phyloP scores from a whole-genome alignment of 345 rosid genomes.

The Heritiera fomes region DNA sequence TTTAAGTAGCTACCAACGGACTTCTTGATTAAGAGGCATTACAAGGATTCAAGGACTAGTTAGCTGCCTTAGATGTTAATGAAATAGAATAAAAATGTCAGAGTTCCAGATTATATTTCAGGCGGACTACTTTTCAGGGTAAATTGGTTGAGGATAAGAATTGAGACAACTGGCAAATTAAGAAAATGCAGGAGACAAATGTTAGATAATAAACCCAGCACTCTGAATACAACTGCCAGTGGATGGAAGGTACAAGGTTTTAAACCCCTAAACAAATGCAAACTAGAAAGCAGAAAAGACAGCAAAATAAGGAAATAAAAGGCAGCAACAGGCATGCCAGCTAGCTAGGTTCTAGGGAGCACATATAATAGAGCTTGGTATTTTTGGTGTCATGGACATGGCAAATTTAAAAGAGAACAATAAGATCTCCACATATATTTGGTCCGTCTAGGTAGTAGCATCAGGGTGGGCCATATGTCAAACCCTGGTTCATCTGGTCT shows the following conservation, averaged over 20 bases:
- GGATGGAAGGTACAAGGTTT: constrained; percentile 40
- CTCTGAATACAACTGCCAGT: constrained; percentile 36
- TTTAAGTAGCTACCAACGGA: constrained; percentile 4
- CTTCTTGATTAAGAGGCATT: constrained; percentile 4
- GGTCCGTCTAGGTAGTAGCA: constrained; percentile 75
- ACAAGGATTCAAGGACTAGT: background rate
- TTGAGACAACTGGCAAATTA: constrained; percentile 13
- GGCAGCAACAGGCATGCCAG: constrained; percentile 48
- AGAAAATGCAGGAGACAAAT: constrained; percentile 9
- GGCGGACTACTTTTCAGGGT: constrained; percentile 8
- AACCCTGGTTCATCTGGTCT: constrained; percentile 86
- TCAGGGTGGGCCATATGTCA: constrained; percentile 74
- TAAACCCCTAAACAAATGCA: constrained; percentile 21
- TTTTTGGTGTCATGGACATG: constrained; percentile 57
- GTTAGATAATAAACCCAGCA: constrained; percentile 18
- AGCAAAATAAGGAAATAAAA: constrained; percentile 33
- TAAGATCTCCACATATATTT: constrained; percentile 51
- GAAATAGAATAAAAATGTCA: constrained; percentile 7
- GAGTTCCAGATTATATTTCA: constrained; percentile 21
- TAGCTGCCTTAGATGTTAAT: constrained; percentile 11
- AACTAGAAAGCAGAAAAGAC: constrained; percentile 25
- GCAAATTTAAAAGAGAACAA: constrained; percentile 44
- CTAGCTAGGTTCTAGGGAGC: constrained; percentile 58
- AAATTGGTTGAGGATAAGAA: constrained; percentile 19
- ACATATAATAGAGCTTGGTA: constrained; percentile 58